These are phyloP conservation scores for Teratosphaeria gauchensis DNA, from an alignment of 2,329 filamentous ascomycete genomes.

Conservation along the genomic window DNA sequence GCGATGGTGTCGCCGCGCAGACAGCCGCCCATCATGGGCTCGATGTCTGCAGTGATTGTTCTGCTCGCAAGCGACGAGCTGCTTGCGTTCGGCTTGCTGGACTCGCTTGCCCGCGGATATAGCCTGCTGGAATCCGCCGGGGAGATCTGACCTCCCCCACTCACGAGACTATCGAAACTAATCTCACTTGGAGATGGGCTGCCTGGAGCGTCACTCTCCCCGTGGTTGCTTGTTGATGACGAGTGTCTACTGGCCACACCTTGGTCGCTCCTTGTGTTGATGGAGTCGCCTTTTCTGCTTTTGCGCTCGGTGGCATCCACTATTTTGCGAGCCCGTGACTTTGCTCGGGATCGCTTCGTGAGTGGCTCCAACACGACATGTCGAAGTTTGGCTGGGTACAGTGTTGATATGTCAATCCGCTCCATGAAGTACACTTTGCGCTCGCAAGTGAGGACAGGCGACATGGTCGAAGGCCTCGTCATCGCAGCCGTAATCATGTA, in stretches of 20 bases:
- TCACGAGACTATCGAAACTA: conserved; percentile 33
- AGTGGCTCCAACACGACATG: conserved; percentile 83
- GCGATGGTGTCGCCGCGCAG: conserved; percentile 76
- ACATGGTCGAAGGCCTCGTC: conserved; percentile 78
- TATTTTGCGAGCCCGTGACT: conserved; percentile 36
- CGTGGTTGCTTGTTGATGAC: conserved; percentile 16
- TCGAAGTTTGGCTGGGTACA: conserved; percentile 65
- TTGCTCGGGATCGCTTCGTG: conserved; percentile 48
- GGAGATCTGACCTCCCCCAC: conserved; percentile 1
- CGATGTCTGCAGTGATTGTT: conserved; percentile 78
- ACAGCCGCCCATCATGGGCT: conserved; percentile 72
- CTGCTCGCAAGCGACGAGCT: conserved; percentile 53
- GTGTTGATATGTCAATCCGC: conserved; percentile 70
- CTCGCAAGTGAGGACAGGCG: conserved; percentile 69
- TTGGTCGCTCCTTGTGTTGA: conserved; percentile 12
- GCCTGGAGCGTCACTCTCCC: conserved; percentile 25
- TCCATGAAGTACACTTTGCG: conserved; percentile 71
- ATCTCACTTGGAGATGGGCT: conserved; percentile 40
- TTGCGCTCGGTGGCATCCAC: conserved; percentile 18
- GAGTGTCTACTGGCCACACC: conserved; percentile 18
- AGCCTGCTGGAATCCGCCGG: conserved; percentile 5
- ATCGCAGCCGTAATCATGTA: conserved; percentile 86
- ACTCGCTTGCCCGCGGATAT: conserved; percentile 4
- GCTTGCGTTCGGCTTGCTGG: conserved; percentile 40
- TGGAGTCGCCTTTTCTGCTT: conserved; percentile 15